Evolutionary conservation across 768 basidiomycete species (phyloP), one percentile per base, ranked within the genome.

Genomic region (Sarcodon aspratus): DNA sequence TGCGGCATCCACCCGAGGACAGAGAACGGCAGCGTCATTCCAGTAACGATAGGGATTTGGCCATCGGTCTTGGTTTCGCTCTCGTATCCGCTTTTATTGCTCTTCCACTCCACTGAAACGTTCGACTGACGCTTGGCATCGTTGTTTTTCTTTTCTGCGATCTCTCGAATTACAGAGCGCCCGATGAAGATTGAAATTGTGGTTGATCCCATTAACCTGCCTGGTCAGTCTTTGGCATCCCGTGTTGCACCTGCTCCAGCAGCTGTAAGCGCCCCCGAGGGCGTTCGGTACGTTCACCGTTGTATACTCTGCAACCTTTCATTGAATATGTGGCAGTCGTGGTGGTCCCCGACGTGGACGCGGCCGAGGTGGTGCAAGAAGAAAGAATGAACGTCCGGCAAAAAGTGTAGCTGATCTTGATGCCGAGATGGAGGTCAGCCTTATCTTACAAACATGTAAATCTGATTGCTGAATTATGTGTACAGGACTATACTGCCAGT

Each of bases 171-270:
- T 55, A 66, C 61, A 98, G 95, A 89, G 76, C 88, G 89, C 56
- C 88, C 91, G 18, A 96, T 98, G 93, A 95, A 93, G 75, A 93
- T 98, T 54, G 95, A 99, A 75, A 90, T 98, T 55, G 80, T 98
- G 42, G 76, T 95, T 63, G 90, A 95, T 69, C 90, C 90, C 10
- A 75, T 42, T 75, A 77, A 38, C 70, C 82, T n/a, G 73, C 78
- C 6, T 71, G 9, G 71, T 71, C 40, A 42, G 15, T 75, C 87
- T 5, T 74, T 99, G 54, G 80, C 79, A 13, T 78, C 86, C 21
- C 88, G 96, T 47, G 89, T 99, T 34, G 87, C 89, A 3, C 88
- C 91, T 34, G 76, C 80, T 3, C 67, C 71, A 40, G 69, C 66
- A 8, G 57, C 61, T 36, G 61, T 59, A 21, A 59, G 57, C 37